These are phyloP conservation scores for Rhizopus microsporus DNA, from an alignment of 371 early-diverging fungal species.

Conservation along the genomic window DNA sequence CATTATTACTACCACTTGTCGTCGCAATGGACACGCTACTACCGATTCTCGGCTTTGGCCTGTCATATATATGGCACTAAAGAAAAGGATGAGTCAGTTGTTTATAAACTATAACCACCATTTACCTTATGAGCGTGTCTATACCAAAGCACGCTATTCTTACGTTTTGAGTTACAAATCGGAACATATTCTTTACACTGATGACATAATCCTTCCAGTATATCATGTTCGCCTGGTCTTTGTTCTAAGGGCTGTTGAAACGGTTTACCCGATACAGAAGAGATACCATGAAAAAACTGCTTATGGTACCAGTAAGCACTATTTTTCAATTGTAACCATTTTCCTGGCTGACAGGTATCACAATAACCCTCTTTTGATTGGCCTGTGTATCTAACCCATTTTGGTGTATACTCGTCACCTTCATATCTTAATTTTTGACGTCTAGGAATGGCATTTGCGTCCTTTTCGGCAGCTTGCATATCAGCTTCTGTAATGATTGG, in stretches of 20 bases:
- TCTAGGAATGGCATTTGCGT: constrained; percentile 48
- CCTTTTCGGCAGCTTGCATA: constrained; percentile 34
- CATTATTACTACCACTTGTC: no score
- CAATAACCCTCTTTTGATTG: constrained; percentile 86
- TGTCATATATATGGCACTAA: constrained; percentile 76
- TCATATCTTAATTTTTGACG: constrained; percentile 68
- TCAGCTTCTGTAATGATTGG: constrained; percentile 36
- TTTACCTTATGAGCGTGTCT: constrained; percentile 83
- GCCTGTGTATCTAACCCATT: constrained; percentile 82
- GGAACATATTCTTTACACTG: constrained; percentile 84
- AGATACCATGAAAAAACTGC: constrained; percentile 88
- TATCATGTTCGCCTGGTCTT: constrained; percentile 56
- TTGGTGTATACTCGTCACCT: constrained; percentile 86
- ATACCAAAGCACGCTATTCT: constrained; percentile 84
- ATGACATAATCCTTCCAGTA: constrained; percentile 85
- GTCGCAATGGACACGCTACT: no score
- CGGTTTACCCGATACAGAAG: constrained; percentile 81
- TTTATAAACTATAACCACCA: neutral
- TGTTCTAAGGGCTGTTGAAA: constrained; percentile 75
- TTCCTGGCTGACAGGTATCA: constrained; percentile 81
- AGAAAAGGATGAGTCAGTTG: neutral
- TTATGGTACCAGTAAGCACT: constrained; percentile 95
- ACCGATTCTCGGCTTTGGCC: constrained; percentile 55
- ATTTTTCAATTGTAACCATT: constrained; percentile 92
- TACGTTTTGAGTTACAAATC: constrained; percentile 73